Evolutionary conservation across 352 stramenopile species (phyloP), one percentile per base, ranked within the genome.

Genomic region (Phytophthora pisi): DNA sequence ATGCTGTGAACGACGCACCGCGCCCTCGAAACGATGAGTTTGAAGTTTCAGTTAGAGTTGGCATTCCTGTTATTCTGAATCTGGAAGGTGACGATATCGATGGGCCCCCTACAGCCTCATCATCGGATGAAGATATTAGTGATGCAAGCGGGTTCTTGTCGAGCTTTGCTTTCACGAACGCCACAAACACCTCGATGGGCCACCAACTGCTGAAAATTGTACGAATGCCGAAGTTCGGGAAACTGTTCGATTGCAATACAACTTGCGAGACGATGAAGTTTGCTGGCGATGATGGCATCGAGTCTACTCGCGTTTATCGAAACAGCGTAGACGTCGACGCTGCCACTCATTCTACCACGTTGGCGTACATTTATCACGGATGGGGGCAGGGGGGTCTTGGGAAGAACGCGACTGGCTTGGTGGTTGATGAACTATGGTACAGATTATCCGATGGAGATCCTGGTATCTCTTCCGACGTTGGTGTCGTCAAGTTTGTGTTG

Each of bases 391-490:
- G 64, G 20, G 23, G 55, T 16, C 9, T 6, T 11, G 11, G 0
- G 11, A n/a, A 2, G 15, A 52, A 59, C 36, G 28, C n/a, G 16
- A 57, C 10, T 15, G 13, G 24, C 15, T 46, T 20, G 6, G 10
- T 65, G 8, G 64, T 79, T 43, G 85, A 93, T 69, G 66, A 77
- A 7, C 50, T 93, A 2, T 55, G 63, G 61, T 93, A 89, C 64
- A 68, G 67, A 55, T 70, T 93, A 31, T 84, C 70, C 2, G 71
- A 86, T 51, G 73, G 68, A 18, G 71, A 87, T 49, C 43, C 31
- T 52, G 40, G n/a, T 28, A 43, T 71, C 49, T 73, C 80, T 55
- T 72, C 65, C 7, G 26, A 73, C 54, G 20, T 66, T 6, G 53
- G 58, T 28, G 67, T 70, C 26, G 30, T 80, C 34, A 75, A 65